Conservation (phyloP, 169 alveolate genomes). For the Ichthyophthirius multifiliis region DNA sequence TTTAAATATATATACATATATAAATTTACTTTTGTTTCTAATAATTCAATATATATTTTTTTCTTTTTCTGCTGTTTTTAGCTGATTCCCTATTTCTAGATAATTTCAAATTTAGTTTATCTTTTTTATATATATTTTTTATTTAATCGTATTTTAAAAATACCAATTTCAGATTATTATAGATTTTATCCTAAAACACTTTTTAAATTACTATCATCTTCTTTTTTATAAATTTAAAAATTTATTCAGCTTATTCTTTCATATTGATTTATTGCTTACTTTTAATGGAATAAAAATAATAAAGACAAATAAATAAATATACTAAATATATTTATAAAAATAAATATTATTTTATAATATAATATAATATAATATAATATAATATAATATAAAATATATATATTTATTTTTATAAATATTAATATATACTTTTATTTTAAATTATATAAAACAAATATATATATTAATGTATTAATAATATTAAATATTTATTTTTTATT, state of each 20-base stretch:
- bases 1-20: background rate
- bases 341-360: too few relatives aligned
- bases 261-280: background rate
- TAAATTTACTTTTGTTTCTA: constrained; percentile 30
- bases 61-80: constrained; percentile 42
- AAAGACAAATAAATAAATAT: background rate
- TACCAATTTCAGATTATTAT: background rate
- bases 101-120: constrained; percentile 22
- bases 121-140: background rate
- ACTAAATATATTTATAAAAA: background rate
- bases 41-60: constrained; percentile 38
- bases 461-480: too few relatives aligned
- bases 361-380: too few relatives aligned
- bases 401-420: too few relatives aligned
- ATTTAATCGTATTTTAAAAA: background rate
- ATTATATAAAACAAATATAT: too few relatives aligned
- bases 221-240: background rate
- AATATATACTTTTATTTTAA: too few relatives aligned
- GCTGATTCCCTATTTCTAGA: constrained; percentile 46
- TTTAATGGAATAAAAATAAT: background rate
- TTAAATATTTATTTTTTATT: too few relatives aligned
- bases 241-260: background rate
- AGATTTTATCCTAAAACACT: background rate
- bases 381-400: too few relatives aligned
- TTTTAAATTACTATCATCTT: background rate